A percentile compares a stretch with the other conserved stretches of the same genome.
phyloP scores from a whole-genome alignment of 2,329 filamentous ascomycete genomes.

The Claviceps monticola region DNA sequence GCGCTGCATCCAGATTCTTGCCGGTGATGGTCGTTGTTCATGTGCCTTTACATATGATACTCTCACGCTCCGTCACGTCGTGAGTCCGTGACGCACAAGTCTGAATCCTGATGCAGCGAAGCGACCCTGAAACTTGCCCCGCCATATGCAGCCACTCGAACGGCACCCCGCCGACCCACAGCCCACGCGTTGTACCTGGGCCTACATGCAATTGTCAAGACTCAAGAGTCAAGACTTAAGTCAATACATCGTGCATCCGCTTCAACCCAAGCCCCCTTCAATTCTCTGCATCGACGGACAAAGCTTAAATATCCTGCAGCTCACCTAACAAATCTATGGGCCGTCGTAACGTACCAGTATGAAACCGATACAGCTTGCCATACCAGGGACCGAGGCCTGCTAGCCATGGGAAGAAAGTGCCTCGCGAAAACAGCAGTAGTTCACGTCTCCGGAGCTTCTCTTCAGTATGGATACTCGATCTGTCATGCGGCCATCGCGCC shows the following conservation, averaged over 20 bases:
- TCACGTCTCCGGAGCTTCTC: not conserved
- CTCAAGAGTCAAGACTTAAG: too few relatives aligned
- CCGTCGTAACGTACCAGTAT: not conserved
- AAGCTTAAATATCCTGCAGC: not conserved
- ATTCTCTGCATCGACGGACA: not conserved
- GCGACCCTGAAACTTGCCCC: too few relatives aligned
- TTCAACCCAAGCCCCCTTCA: not conserved
- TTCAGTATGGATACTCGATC: slow-evolving; percentile 15
- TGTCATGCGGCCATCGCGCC: slow-evolving; percentile 29
- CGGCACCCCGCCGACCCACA: too few relatives aligned
- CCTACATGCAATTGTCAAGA: too few relatives aligned
- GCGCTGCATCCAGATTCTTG: too few relatives aligned
- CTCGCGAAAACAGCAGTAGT: not conserved
- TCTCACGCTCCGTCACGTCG: too few relatives aligned
- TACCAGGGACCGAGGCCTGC: not conserved
- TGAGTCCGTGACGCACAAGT: too few relatives aligned
- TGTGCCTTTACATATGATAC: too few relatives aligned
- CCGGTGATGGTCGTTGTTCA: too few relatives aligned
- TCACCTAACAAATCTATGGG: not conserved
- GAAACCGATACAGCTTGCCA: not conserved
- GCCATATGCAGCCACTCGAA: too few relatives aligned
- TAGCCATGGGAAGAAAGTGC: not conserved
- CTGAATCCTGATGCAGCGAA: too few relatives aligned
- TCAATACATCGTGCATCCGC: not conserved
- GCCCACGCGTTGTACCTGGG: too few relatives aligned